These are phyloP conservation scores for Talaromyces funiculosus DNA, from an alignment of 2,329 filamentous ascomycete genomes.

Conservation along the genomic window DNA sequence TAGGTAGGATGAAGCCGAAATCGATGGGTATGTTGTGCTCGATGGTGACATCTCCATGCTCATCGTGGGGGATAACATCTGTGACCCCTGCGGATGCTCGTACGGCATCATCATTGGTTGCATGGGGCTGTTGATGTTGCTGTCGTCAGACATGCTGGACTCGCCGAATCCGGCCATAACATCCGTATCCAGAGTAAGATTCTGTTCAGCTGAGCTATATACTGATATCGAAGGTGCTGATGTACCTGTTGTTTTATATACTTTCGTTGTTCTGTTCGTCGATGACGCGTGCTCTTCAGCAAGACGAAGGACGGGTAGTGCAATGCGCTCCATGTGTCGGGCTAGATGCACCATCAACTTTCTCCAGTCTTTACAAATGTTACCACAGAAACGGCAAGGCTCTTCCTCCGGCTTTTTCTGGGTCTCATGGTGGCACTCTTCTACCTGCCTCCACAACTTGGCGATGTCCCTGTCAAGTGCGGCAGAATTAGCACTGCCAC, in stretches of 20 bases:
- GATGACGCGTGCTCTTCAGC: conserved; percentile 30
- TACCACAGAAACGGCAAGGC: conserved; percentile 81
- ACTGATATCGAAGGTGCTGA: conserved; percentile 4
- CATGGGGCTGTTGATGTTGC: neutral
- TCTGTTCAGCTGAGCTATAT: conserved; percentile 2
- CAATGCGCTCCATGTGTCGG: conserved; percentile 90
- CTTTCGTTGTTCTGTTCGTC: neutral
- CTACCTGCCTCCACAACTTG: conserved; percentile 70
- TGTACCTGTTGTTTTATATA: neutral
- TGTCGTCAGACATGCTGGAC: neutral
- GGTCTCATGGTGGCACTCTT: conserved; percentile 70
- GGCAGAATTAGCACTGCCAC: conserved; percentile 4
- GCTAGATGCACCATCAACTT: conserved; percentile 89
- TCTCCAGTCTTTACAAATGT: conserved; percentile 78
- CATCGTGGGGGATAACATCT: conserved; percentile 1
- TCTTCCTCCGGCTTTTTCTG: conserved; percentile 62
- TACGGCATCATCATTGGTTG: neutral
- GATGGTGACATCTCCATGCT: neutral
- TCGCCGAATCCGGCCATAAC: neutral
- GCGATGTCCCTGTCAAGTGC: conserved; percentile 40
- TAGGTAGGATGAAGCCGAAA: neutral
- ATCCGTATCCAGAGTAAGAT: neutral
- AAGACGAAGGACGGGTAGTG: conserved; percentile 65
- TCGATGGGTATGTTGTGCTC: conserved; percentile 10
- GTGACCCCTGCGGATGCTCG: neutral